Conservation (phyloP, 345 rosid species). For the Moringa oleifera region DNA sequence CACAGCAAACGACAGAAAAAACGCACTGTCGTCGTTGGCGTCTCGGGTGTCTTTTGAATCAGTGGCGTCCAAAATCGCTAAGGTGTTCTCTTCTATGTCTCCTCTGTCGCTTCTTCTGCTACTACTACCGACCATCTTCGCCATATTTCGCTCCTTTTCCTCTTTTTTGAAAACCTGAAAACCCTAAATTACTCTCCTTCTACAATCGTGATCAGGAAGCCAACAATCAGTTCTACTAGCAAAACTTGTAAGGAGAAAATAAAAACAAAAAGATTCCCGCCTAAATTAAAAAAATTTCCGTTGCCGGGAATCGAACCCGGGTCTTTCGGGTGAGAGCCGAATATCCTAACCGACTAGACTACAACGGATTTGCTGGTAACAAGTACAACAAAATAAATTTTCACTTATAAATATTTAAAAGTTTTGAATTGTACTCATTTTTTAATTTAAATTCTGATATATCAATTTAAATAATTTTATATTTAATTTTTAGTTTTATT, state of each 20-base stretch:
- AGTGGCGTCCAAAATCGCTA: slow-evolving; percentile 61
- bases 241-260: too few relatives aligned
- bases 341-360: slow-evolving; percentile 72
- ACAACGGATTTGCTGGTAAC: slow-evolving; percentile 54
- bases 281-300: slow-evolving; percentile 39
- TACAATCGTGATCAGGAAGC: too few relatives aligned
- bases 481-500: too few relatives aligned
- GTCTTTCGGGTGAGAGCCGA: slow-evolving; percentile 76
- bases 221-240: too few relatives aligned
- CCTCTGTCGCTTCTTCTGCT: slow-evolving; percentile 26
- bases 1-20: neutral
- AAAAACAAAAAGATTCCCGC: too few relatives aligned
- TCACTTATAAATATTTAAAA: too few relatives aligned
- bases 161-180: neutral
- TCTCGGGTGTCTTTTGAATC: slow-evolving; percentile 47
- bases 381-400: too few relatives aligned
- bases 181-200: neutral
- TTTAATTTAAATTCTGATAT: too few relatives aligned
- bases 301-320: slow-evolving; percentile 98
- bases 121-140: slow-evolving; percentile 19
- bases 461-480: too few relatives aligned
- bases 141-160: slow-evolving; percentile 7
- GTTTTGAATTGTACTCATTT: too few relatives aligned
- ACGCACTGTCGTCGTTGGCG: slow-evolving; percentile 58
- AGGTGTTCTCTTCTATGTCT: slow-evolving; percentile 60